Evolutionary conservation across 805 yeast species (phyloP).

Genomic region (Ogataea methanolica): DNA sequence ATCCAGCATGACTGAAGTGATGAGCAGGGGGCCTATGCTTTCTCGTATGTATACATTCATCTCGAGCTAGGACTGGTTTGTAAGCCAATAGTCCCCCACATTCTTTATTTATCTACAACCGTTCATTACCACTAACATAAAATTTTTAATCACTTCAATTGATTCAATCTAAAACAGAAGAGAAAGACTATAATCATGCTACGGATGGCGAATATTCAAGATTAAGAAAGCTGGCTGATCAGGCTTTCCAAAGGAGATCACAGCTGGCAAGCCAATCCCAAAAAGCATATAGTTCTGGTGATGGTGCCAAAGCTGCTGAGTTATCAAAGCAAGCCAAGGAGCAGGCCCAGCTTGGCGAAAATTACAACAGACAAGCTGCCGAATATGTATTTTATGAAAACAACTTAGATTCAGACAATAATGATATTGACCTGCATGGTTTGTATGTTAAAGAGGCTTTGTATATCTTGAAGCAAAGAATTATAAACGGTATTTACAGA

Average conservation of each 20-base stretch:
- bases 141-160: neutral
- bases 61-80: no score
- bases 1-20: slow-evolving; percentile 24
- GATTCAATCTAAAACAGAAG: slow-evolving; percentile 4
- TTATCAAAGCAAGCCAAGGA: slow-evolving; percentile 66
- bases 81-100: no score
- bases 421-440: slow-evolving; percentile 94
- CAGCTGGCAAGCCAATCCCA: slow-evolving; percentile 65
- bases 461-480: slow-evolving; percentile 66
- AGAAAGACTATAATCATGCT: slow-evolving; percentile 66
- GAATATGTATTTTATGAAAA: slow-evolving; percentile 84
- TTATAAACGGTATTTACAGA: slow-evolving; percentile 56
- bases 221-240: slow-evolving; percentile 64
- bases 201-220: slow-evolving; percentile 59
- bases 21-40: slow-evolving; percentile 23
- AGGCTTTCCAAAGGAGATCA: slow-evolving; percentile 53
- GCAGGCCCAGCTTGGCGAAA: slow-evolving; percentile 57
- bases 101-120: no score
- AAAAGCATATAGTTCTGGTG: slow-evolving; percentile 69
- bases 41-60: slow-evolving; percentile 14
- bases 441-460: slow-evolving; percentile 85
- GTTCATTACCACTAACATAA: neutral
- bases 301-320: slow-evolving; percentile 66
- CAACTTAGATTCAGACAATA: slow-evolving; percentile 76
- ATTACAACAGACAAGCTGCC: slow-evolving; percentile 76